Conservation (phyloP, 371 early-diverging fungal species). For the Mucor piriformis region DNA sequence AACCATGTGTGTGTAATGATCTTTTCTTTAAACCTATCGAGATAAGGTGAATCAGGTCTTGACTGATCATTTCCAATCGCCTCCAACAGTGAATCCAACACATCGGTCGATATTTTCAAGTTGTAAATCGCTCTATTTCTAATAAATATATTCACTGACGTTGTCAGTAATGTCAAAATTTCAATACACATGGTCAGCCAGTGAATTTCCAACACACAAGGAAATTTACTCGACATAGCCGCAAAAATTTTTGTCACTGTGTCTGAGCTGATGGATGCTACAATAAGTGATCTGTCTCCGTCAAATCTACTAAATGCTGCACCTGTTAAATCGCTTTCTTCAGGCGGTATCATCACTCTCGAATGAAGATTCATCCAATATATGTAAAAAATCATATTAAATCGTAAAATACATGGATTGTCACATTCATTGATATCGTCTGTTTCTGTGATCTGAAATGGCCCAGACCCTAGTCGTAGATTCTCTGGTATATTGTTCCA, state of each 20-base stretch:
- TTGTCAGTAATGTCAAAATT: slow-evolving; percentile 14
- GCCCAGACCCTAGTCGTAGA: slow-evolving; percentile 17
- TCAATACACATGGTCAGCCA: slow-evolving; percentile 35
- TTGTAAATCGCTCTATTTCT: slow-evolving; percentile 26
- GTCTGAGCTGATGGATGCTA: slow-evolving; percentile 41
- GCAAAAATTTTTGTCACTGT: slow-evolving; percentile 29
- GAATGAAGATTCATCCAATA: slow-evolving; percentile 34
- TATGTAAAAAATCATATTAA: slow-evolving; percentile 29
- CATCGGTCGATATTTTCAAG: not conserved
- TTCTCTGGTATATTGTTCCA: slow-evolving; percentile 29
- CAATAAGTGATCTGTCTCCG: slow-evolving; percentile 34
- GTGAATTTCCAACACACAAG: slow-evolving; percentile 39
- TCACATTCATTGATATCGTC: slow-evolving; percentile 9
- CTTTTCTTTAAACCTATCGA: not conserved
- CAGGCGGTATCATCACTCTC: slow-evolving; percentile 31
- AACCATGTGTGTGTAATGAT: slow-evolving; percentile 2
- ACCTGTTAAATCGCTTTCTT: slow-evolving; percentile 17
- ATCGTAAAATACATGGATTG: slow-evolving; percentile 20
- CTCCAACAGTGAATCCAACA: not conserved
- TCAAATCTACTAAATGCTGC: slow-evolving; percentile 28
- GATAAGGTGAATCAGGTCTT: not conserved
- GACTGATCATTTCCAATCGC: not conserved
- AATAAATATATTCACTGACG: slow-evolving; percentile 16
- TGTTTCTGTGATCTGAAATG: slow-evolving; percentile 24
- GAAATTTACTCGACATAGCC: slow-evolving; percentile 12